Conservation (phyloP, 108 stramenopile species). For the Nannochloropsis granulata region DNA sequence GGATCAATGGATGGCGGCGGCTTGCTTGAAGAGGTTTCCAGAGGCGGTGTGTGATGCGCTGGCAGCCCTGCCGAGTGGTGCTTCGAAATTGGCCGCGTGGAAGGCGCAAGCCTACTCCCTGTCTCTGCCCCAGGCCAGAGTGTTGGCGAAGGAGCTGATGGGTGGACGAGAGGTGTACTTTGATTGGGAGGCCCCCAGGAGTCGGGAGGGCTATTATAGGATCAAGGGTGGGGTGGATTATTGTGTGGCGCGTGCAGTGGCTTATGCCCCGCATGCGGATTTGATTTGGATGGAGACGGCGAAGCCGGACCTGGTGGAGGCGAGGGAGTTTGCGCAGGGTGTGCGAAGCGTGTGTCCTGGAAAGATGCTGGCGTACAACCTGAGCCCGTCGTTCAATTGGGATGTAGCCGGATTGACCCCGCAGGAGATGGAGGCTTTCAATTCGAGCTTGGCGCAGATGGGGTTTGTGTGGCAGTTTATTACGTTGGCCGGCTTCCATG, state of each 20-base stretch:
- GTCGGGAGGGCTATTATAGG: constrained; percentile 85
- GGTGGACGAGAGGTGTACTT: constrained; percentile 55
- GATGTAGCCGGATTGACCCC: constrained; percentile 79
- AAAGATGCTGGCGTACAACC: constrained; percentile 87
- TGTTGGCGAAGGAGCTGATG: constrained; percentile 58
- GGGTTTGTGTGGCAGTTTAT: constrained; percentile 91
- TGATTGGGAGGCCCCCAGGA: constrained; percentile 80
- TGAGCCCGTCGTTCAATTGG: constrained; percentile 90
- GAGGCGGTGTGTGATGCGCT: constrained; percentile 10
- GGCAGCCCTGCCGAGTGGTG: neutral
- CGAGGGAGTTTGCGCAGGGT: constrained; percentile 25
- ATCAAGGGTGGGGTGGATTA: constrained; percentile 72
- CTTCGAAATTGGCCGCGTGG: constrained; percentile 17
- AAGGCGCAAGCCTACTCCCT: constrained; percentile 54
- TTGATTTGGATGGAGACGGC: constrained; percentile 91
- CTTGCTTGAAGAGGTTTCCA: constrained; percentile 34
- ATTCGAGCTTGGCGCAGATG: constrained; percentile 67
- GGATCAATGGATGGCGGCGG: constrained; percentile 52
- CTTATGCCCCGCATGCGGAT: constrained; percentile 75
- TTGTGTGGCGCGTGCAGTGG: constrained; percentile 66
- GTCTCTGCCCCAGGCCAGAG: constrained; percentile 59
- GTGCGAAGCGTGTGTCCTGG: constrained; percentile 47
- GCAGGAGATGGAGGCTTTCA: constrained; percentile 57
- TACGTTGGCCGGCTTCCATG: constrained; percentile 86
- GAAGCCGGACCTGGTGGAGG: constrained; percentile 30